Conservation (phyloP, 192 early-diverging fungal species). For the Podila epigama region DNA sequence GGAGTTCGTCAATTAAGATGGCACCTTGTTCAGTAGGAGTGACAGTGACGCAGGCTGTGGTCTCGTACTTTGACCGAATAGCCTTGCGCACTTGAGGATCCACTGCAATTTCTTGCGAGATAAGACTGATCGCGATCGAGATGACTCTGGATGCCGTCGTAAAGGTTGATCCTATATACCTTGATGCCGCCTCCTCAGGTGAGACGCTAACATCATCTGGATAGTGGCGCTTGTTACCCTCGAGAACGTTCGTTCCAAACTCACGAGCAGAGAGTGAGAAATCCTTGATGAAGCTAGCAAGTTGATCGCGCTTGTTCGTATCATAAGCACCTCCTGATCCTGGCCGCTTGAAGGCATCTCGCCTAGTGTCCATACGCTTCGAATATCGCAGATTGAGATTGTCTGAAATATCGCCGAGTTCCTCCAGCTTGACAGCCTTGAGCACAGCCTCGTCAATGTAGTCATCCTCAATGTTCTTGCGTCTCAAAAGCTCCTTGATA, state of each 20-base stretch:
- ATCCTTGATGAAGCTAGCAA: conserved; percentile 51
- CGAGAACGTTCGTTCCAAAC: conserved; percentile 66
- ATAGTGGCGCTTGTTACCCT: conserved; percentile 61
- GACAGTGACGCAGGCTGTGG: conserved; percentile 73
- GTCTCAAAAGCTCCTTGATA: conserved; percentile 59
- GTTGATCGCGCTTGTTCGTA: conserved; percentile 46
- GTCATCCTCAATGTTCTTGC: conserved; percentile 54
- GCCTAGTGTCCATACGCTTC: conserved; percentile 39
- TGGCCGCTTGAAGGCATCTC: conserved; percentile 51
- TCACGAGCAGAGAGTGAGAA: conserved; percentile 65
- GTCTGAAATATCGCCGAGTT: conserved; percentile 68
- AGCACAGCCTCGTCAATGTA: conserved; percentile 57
- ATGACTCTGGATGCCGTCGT: conserved; percentile 56
- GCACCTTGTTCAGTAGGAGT: conserved; percentile 84
- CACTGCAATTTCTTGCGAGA: conserved; percentile 77
- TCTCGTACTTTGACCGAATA: conserved; percentile 75
- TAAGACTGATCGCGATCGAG: conserved; percentile 69
- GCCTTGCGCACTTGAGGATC: conserved; percentile 84
- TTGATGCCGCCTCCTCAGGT: conserved; percentile 63
- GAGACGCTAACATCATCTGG: conserved; percentile 63
- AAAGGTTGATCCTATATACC: conserved; percentile 58
- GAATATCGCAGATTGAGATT: conserved; percentile 68
- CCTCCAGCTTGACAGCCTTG: conserved; percentile 64
- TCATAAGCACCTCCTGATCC: conserved; percentile 46
- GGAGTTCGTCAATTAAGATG: conserved; percentile 76